Percentiles rank a stretch among this genome's conserved stretches.
Evolutionary conservation across 441 rosid genomes (phyloP).

Genomic region (Lepidium campestre): DNA sequence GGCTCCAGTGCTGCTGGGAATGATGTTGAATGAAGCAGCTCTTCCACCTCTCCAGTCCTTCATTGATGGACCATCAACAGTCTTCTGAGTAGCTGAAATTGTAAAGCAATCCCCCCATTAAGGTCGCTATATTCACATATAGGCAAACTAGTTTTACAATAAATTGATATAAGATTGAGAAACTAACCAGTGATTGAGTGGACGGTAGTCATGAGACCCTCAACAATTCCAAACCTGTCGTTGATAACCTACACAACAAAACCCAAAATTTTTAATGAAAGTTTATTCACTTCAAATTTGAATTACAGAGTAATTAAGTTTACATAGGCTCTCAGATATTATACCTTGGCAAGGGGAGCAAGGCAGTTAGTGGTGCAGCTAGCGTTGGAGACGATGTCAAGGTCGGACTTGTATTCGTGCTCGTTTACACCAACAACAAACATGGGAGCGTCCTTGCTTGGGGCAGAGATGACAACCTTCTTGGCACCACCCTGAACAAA

Average conservation of each 20-base stretch:
- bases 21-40: slow-evolving; percentile 93
- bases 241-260: slow-evolving; percentile 36
- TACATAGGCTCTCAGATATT: neutral
- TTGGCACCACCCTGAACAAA: slow-evolving; percentile 72
- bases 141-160: neutral
- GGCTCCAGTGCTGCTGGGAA: slow-evolving; percentile 82
- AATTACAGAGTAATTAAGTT: neutral
- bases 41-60: slow-evolving; percentile 98
- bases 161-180: neutral
- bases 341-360: slow-evolving; percentile 85
- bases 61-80: slow-evolving; percentile 82
- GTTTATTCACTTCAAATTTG: neutral
- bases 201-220: slow-evolving; percentile 64
- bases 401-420: slow-evolving; percentile 64
- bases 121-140: neutral
- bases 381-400: slow-evolving; percentile 75
- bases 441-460: slow-evolving; percentile 93
- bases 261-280: neutral
- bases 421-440: slow-evolving; percentile 89
- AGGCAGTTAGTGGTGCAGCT: slow-evolving; percentile 95
- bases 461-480: slow-evolving; percentile 79
- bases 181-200: slow-evolving; percentile 56
- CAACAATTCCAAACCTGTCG: slow-evolving; percentile 51
- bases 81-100: slow-evolving; percentile 43
- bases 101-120: neutral